These are phyloP conservation scores for Termitomyces sp. DNA, from an alignment of 1,284 basidiomycete species.

Conservation along the genomic window DNA sequence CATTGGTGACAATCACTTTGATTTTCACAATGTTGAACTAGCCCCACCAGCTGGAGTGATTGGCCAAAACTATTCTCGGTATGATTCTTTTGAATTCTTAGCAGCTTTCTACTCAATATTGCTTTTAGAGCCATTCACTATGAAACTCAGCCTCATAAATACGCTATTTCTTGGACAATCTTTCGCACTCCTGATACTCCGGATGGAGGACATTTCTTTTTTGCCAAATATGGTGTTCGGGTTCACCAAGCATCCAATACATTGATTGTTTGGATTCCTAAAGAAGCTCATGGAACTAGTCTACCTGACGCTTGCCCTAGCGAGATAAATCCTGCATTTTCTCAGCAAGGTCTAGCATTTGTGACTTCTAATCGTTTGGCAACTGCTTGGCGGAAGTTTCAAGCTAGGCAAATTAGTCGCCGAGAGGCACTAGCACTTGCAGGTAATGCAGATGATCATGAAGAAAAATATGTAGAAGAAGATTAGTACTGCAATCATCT, in stretches of 20 bases:
- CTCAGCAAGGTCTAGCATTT: constrained; percentile 1
- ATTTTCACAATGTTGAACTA: constrained; percentile 14
- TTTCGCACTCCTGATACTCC: background rate
- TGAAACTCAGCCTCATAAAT: constrained; percentile 17
- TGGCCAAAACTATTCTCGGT: constrained; percentile 17
- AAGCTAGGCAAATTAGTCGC: background rate
- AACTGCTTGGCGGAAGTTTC: background rate
- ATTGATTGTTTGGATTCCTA: constrained; percentile 10
- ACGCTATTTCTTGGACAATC: constrained; percentile 10
- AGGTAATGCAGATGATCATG: too few species aligned
- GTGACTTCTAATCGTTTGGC: constrained; percentile 1
- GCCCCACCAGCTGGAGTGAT: constrained; percentile 9
- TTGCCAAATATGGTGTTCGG: constrained; percentile 13
- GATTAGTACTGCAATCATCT: too few species aligned
- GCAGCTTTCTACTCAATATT: too few species aligned
- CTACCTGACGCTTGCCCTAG: background rate
- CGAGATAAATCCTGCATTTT: background rate
- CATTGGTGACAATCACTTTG: constrained; percentile 9
- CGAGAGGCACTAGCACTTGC: too few species aligned
- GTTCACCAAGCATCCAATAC: constrained; percentile 1
- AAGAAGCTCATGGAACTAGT: constrained; percentile 13
- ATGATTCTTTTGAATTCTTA: background rate
- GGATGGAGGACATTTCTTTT: constrained; percentile 15
- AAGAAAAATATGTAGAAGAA: too few species aligned
- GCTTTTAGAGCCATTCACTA: constrained; percentile 13